Evolutionary conservation across 2,329 filamentous ascomycete species (phyloP), one percentile per base, ranked within the genome.

Genomic region (Apiospora hydei): DNA sequence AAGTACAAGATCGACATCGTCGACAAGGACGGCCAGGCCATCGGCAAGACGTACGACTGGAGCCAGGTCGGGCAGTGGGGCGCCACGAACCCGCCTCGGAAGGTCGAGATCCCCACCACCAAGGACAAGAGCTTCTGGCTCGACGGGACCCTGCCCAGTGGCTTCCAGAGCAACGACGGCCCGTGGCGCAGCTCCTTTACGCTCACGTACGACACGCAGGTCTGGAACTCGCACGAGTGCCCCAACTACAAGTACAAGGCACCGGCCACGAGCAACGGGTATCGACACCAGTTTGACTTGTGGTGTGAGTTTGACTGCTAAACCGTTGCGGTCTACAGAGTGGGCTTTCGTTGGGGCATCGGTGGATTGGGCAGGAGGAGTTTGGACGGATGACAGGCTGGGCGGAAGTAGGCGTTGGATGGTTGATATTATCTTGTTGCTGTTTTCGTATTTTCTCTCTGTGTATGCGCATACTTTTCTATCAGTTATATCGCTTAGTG

Each of bases 31-130:
- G 26, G 26, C 4, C 13, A 13, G 26, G 26, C 51, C 51, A 57
- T 57, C 51, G 51, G 51, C 51, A 57, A 57, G 51, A 57, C 51
- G 26, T 57, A 57, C 51, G 51, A 57, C 51, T 57, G 51, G 51
- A 57, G 51, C 51, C 13, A 34, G 26, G 51, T 57, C 26, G 51
- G 51, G 26, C 14, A 34, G 26, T 57, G 51, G 51, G 26, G 51
- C 26, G 51, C 51, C 14, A 57, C 51, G 14, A 57, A 57, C 26
- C 51, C 51, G 26, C 26, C 51, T 5, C 18, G 18, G 14, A 57
- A 26, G 51, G 51, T 57, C 51, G 51, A 57, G 53, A 61, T 61
- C 53, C 6, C 30, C 30, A 61, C 30, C 30, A 21, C 53, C 53
- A 61, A 61, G 53, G 21, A 34, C 53, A 61, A 38, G 30, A 38